Evolutionary conservation across 495 filamentous ascomycete species (phyloP), one percentile per base, ranked within the genome.

Genomic region (Chaetomium fimeti): DNA sequence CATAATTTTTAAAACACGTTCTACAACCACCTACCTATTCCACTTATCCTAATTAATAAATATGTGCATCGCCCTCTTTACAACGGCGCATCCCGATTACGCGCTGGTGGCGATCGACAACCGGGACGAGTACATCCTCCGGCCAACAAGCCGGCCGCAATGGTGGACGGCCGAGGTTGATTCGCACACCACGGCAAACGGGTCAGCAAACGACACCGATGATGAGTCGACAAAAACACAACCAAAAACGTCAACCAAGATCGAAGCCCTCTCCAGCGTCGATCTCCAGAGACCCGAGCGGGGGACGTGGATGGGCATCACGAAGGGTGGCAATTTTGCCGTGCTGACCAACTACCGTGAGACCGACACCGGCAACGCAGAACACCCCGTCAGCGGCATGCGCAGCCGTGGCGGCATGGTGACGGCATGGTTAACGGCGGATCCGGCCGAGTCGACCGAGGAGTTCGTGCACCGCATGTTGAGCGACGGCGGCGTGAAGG

Each of bases 261-360:
- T 79, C 74, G 61, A 82, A 51, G 75, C 85, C 62, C 78, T 85
- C 45, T 83, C 79, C 32, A 75, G 82, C 56, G 73, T 77, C 59
- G 82, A 84, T 65, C 71, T 84, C 18, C 79, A 84, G 61, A 75
- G 83, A 22, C 75, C 73, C 57, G 82, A 84, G 65, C 78, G 78
- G 57, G 94, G 94, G 27, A 98, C 95, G 51, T 99, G 95, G 94
- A 86, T 98, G 61, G 94, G 92, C 32, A 83, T 99, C 65, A 97
- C 92, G 45, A 86, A 82, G 63, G 79, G 87, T 38, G 94, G 94
- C 18, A 91, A 91, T 64, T 77, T 99, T 54, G 93, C 95, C 15
- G 87, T 95, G 42, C 82, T 99, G 42, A 98, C 95, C 60, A 99
- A 99, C 80, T 97, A 92, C 72, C 89, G 91, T 59, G 94, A 98